Percentiles rank a stretch among this genome's conserved stretches.
These are phyloP conservation scores for Paecilomyces niveus DNA, from an alignment of 2,329 filamentous ascomycete genomes.

Conservation along the genomic window DNA sequence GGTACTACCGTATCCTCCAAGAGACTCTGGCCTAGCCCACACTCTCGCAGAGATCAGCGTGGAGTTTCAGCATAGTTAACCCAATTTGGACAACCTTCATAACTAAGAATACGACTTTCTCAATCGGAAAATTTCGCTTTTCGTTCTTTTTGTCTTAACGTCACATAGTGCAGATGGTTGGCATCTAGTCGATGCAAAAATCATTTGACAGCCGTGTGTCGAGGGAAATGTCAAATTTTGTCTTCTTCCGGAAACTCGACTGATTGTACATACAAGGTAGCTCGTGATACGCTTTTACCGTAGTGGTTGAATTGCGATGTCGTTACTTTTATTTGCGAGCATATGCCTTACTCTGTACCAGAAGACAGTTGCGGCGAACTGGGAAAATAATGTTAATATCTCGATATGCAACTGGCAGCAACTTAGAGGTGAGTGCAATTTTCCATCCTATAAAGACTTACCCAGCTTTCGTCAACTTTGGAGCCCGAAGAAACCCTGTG, in stretches of 20 bases:
- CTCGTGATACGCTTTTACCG: not conserved
- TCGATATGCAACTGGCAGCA: constrained; percentile 53
- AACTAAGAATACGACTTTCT: not conserved
- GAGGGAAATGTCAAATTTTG: not conserved
- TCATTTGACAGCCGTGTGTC: no score
- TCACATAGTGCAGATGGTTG: not conserved
- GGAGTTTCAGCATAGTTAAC: not conserved
- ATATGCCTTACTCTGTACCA: not conserved
- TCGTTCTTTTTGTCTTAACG: not conserved
- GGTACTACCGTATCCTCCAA: not conserved
- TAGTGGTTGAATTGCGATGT: not conserved
- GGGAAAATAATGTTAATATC: constrained; percentile 46
- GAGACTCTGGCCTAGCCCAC: not conserved
- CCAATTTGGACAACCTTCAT: not conserved
- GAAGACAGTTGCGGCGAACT: not conserved
- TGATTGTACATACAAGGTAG: not conserved
- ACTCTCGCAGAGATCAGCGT: not conserved
- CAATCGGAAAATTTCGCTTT: not conserved
- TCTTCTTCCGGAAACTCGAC: not conserved
- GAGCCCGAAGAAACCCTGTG: constrained; percentile 2
- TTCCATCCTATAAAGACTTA: not conserved
- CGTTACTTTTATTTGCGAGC: not conserved
- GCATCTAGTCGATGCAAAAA: not conserved
- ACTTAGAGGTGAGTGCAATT: constrained; percentile 27
- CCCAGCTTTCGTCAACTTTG: not conserved